Evolutionary conservation across 2,329 filamentous ascomycete species (phyloP).

Genomic region (Fusarium acutatum): DNA sequence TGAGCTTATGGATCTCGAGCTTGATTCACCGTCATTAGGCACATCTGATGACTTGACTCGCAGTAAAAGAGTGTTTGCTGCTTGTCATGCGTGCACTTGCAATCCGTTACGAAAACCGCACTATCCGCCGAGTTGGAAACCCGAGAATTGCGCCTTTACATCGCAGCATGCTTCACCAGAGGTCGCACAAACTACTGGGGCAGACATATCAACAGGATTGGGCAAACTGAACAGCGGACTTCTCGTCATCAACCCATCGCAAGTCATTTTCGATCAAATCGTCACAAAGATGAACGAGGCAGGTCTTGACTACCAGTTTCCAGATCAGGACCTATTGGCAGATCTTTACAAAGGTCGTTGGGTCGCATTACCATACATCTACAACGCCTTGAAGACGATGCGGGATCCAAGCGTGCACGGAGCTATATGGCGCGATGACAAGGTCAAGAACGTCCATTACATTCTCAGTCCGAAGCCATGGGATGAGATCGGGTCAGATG

Average conservation of each 20-base stretch:
- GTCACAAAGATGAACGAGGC: not conserved
- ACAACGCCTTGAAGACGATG: conserved; percentile 21
- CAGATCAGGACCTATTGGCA: conserved; percentile 10
- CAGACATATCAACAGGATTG: not conserved
- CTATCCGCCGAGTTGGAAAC: conserved; percentile 9
- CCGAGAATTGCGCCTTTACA: conserved; percentile 12
- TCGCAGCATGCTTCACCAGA: not conserved
- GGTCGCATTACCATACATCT: conserved; percentile 4
- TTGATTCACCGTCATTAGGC: not conserved
- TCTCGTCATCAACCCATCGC: conserved; percentile 10
- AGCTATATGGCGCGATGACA: not conserved
- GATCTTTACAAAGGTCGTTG: conserved; percentile 1
- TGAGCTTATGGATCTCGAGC: conserved; percentile 7
- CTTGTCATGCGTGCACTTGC: conserved; percentile 18
- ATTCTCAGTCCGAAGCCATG: conserved; percentile 18
- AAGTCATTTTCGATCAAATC: not conserved
- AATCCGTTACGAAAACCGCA: conserved; percentile 4
- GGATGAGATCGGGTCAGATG: not conserved
- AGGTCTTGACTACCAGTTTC: not conserved
- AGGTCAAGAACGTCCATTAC: conserved; percentile 22
- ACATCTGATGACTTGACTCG: fast-evolving
- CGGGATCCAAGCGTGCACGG: not conserved
- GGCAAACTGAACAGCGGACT: conserved; percentile 20
- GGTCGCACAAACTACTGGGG: not conserved
- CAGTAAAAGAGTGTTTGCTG: conserved; percentile 11